Conservation (phyloP, 1,284 basidiomycete species). For the Gastroboletus turbinatus region DNA sequence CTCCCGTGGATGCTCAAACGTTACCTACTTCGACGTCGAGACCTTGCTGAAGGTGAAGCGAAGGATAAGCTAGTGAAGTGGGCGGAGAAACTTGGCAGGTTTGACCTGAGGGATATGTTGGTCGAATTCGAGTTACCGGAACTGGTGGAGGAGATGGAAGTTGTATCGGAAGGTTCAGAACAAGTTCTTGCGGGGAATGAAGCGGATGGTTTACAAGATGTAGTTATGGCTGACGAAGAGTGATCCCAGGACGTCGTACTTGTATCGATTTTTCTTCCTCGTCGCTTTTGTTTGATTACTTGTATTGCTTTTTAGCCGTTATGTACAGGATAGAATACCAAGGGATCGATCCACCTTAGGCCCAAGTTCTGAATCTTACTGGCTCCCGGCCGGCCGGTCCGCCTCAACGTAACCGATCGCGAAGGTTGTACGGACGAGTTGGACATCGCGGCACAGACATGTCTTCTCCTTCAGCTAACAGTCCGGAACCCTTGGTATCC, state of each 20-base stretch:
- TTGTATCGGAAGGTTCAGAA: not conserved
- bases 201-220: not conserved
- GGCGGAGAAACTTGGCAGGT: slow-evolving; percentile 25
- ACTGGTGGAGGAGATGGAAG: slow-evolving; percentile 8
- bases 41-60: slow-evolving; percentile 17
- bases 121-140: slow-evolving; percentile 20
- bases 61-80: slow-evolving; percentile 19
- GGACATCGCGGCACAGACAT: slow-evolving; percentile 4
- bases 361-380: not conserved
- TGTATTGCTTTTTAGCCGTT: not conserved
- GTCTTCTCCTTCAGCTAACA: slow-evolving; percentile 3
- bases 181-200: not conserved
- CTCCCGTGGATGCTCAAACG: slow-evolving; percentile 32
- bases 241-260: not conserved
- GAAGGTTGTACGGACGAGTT: not conserved
- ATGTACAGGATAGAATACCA: not conserved
- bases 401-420: not conserved
- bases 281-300: not conserved
- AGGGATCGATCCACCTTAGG: not conserved
- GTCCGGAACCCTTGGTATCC: not conserved
- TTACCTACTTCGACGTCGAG: slow-evolving; percentile 25
- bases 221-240: slow-evolving; percentile 5
- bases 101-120: slow-evolving; percentile 26
- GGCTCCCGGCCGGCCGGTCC: not conserved
- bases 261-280: not conserved